A percentile compares a stretch with the other conserved stretches of the same genome.
Conservation (phyloP, 441 rosid species). For the Eutrema salsugineum region DNA sequence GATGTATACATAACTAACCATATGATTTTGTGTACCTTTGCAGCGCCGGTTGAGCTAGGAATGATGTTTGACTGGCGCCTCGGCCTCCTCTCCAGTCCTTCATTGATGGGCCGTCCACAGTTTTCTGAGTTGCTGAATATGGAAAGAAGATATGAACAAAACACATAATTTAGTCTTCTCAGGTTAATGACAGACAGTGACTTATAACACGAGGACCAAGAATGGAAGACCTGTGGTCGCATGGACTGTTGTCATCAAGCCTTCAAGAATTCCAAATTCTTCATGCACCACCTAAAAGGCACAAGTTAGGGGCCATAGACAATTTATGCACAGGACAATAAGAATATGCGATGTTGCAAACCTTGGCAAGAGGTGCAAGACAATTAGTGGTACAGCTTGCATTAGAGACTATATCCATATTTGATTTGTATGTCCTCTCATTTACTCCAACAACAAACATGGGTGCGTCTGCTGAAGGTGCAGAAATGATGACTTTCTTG, state of each 20-base stretch:
- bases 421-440: slow-evolving; percentile 71
- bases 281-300: slow-evolving; percentile 79
- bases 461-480: slow-evolving; percentile 99
- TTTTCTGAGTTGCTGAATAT: slow-evolving; percentile 83
- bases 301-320: neutral
- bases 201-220: slow-evolving; percentile 8
- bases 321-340: neutral
- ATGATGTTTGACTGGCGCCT: slow-evolving; percentile 95
- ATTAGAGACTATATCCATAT: slow-evolving; percentile 90
- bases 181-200: neutral
- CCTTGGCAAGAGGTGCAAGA: slow-evolving; percentile 99
- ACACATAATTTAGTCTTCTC: neutral
- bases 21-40: slow-evolving; percentile 56
- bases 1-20: neutral
- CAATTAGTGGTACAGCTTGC: slow-evolving; percentile 99
- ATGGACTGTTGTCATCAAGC: slow-evolving; percentile 97
- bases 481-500: slow-evolving; percentile 90
- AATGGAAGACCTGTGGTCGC: slow-evolving; percentile 76
- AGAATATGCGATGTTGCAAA: slow-evolving; percentile 16
- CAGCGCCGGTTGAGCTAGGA: slow-evolving; percentile 99
- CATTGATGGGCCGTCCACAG: slow-evolving; percentile 96
- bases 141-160: slow-evolving; percentile 13
- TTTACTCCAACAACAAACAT: slow-evolving; percentile 99
- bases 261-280: slow-evolving; percentile 91
- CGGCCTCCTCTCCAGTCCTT: slow-evolving; percentile 99